Base-by-base conservation (phyloP, 2,329 filamentous ascomycete species). In the Neonectria sp. region DNA sequence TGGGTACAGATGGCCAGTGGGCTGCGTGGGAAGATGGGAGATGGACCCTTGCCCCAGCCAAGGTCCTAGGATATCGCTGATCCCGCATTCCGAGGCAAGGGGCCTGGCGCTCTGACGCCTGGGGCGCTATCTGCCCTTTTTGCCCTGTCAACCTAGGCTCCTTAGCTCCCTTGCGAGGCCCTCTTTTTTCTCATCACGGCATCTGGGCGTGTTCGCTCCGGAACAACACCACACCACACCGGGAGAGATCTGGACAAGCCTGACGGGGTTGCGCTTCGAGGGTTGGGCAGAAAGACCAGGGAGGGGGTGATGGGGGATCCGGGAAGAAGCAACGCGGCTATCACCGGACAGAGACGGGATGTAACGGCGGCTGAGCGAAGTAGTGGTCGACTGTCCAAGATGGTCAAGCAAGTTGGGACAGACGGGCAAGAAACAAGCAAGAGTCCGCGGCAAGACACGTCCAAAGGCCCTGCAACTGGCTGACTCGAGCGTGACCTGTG, bases 41-140 rank as follows among this genome's bases (percentile, higher is more conserved):
- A 35, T 53, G 55, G 62, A 49, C 63, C 59, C 66, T 63, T 45
- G 40, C 21, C 40, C 37, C 31, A 53, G 52, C 57, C 2, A 3
- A 40, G 37, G 17, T 15, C 37, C 37, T 56, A 58, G 63, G 60
- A 25, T 61, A 33, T 63, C 56, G 71, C 63, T 68, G 71, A 72
- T 72, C 69, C 55, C 57, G 67, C 69, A 63, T 63, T n/a, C 65
- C 56, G 64, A 57, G 52, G 51, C 49, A 65, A 58, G 63, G 62
- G 63, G 43, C 31, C 17, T 9, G 11, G 40, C 58, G 57, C 53
- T 62, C 52, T 62, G 63, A 53, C 57, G 15, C 31, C 27, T 33
- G 24, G 27, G 45, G 63, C 45, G 40, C 24, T 52, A 27, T 33
- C 43, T 61, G 51, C 51, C 48, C 62, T 60, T 64, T 21, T 29